Conservation (phyloP, 768 basidiomycete genomes). For the Lentinus tigrinus region DNA sequence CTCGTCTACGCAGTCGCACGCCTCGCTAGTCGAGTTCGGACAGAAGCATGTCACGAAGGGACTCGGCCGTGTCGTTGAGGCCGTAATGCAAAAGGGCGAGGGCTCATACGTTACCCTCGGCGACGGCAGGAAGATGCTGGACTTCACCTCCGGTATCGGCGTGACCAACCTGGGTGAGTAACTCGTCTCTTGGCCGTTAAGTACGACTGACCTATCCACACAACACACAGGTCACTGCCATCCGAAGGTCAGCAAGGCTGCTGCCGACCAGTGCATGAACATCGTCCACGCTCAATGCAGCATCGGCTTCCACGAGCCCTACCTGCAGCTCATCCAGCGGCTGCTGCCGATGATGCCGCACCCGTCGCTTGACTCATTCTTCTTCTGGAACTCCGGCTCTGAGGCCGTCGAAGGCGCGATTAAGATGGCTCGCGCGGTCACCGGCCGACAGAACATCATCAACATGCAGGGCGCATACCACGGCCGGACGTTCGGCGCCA, state of each 20-base stretch:
- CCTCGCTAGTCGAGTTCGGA: slow-evolving; percentile 35
- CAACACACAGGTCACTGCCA: slow-evolving; percentile 73
- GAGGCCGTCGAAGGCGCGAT: slow-evolving; percentile 90
- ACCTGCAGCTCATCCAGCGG: slow-evolving; percentile 81
- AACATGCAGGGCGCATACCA: slow-evolving; percentile 92
- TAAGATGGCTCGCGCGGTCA: slow-evolving; percentile 80
- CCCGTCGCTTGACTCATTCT: slow-evolving; percentile 90
- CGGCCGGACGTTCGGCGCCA: slow-evolving; percentile 89
- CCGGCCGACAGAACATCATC: slow-evolving; percentile 85
- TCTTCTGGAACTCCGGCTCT: slow-evolving; percentile 95
- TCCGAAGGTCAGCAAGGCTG: slow-evolving; percentile 81
- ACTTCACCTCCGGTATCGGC: slow-evolving; percentile 87
- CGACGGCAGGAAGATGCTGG: slow-evolving; percentile 73
- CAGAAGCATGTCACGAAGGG: slow-evolving; percentile 46
- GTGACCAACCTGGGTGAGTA: slow-evolving; percentile 75
- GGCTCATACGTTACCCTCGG: slow-evolving; percentile 74
- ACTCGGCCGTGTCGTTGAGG: slow-evolving; percentile 43
- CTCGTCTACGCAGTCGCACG: slow-evolving; percentile 10
- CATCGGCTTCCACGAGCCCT: slow-evolving; percentile 85
- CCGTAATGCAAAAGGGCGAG: slow-evolving; percentile 62
- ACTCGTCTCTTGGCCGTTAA: background rate
- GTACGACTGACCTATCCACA: background rate
- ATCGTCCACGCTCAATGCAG: slow-evolving; percentile 86
- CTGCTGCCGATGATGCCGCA: slow-evolving; percentile 89
- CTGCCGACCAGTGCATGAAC: slow-evolving; percentile 83